phyloP scores from a whole-genome alignment of 2,329 filamentous ascomycete species.

The Beauveria bassiana region DNA sequence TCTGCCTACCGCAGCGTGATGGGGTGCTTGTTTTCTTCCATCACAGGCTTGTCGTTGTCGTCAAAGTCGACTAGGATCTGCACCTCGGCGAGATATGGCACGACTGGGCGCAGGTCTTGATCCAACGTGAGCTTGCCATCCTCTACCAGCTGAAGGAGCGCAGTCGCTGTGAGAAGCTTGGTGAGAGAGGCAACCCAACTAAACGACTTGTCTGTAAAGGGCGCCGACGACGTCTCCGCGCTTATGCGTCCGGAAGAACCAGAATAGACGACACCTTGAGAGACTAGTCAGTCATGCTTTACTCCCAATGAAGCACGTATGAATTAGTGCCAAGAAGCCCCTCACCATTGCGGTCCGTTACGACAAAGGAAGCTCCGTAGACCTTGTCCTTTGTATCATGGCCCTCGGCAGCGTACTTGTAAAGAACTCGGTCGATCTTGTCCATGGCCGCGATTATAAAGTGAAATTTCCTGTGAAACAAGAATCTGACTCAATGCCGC shows the following conservation, averaged over 20 bases:
- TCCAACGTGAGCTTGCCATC: conserved; percentile 21
- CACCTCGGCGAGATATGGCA: conserved; percentile 21
- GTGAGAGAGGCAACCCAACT: conserved; percentile 27
- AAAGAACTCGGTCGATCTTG: conserved; percentile 20
- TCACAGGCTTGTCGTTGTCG: conserved; percentile 19
- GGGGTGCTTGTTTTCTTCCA: conserved; percentile 19
- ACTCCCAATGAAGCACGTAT: neutral
- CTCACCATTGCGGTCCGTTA: conserved; percentile 20
- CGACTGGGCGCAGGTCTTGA: conserved; percentile 21
- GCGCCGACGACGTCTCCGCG: conserved; percentile 13
- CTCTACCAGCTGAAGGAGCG: conserved; percentile 26
- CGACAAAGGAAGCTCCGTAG: conserved; percentile 21
- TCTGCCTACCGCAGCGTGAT: conserved; percentile 22
- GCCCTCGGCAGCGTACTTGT: conserved; percentile 16
- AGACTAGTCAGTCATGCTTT: neutral
- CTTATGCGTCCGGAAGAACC: conserved; percentile 22
- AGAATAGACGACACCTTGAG: conserved; percentile 21
- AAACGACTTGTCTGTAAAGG: conserved; percentile 22
- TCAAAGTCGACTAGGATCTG: conserved; percentile 21
- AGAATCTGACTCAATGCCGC: neutral
- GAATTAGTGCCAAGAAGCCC: neutral
- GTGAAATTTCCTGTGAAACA: no score
- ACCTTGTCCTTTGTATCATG: conserved; percentile 22
- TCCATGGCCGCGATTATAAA: neutral
- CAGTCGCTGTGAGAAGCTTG: conserved; percentile 26